Conservation (phyloP, 148 eudicot species). For the Dysphania ambrosioides region DNA sequence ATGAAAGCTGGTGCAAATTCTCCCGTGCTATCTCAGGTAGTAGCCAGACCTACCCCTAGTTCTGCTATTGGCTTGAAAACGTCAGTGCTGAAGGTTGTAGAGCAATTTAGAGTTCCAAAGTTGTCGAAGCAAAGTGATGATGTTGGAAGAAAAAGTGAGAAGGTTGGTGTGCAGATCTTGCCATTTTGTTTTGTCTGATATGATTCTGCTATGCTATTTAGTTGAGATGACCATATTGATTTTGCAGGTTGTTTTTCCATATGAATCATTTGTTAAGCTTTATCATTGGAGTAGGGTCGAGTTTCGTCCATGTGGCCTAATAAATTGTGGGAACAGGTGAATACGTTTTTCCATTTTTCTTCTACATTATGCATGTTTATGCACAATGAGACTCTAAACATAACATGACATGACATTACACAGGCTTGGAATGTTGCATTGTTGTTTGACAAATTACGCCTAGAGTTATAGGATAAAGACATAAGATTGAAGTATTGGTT, state of each 20-base stretch:
- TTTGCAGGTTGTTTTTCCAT: conserved; percentile 70
- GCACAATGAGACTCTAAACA: background rate
- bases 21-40: conserved; percentile 27
- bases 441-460: background rate
- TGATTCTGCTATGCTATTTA: conserved; percentile 15
- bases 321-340: conserved; percentile 89
- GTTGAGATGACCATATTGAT: conserved; percentile 17
- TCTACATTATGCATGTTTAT: background rate
- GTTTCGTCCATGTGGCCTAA: conserved; percentile 63
- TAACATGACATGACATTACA: background rate
- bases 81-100: conserved; percentile 55
- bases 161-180: conserved; percentile 40
- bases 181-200: conserved; percentile 4
- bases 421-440: background rate
- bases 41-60: conserved; percentile 25
- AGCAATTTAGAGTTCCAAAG: conserved; percentile 46
- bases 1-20: conserved; percentile 27
- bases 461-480: background rate
- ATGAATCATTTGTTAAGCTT: conserved; percentile 78
- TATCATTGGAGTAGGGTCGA: conserved; percentile 78
- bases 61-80: conserved; percentile 44
- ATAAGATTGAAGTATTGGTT: background rate
- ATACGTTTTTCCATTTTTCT: background rate
- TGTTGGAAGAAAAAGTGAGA: conserved; percentile 37
- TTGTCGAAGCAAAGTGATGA: conserved; percentile 36